Base-by-base conservation (phyloP, 345 rosid species). In the Barbarea vulgaris region DNA sequence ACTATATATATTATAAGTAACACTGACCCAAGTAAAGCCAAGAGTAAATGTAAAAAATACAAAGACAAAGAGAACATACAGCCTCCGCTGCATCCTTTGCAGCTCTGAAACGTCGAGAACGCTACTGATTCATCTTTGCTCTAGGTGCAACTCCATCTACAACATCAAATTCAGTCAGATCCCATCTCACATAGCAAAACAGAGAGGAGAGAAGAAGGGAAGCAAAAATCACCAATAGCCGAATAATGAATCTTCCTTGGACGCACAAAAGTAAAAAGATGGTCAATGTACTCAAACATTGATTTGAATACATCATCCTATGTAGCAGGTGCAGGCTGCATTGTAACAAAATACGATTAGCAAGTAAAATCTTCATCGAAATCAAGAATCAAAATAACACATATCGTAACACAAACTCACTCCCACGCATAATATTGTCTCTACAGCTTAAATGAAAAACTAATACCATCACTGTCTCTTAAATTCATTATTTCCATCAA, bases 111-210 rank as follows among this genome's bases (percentile, higher is more conserved):
- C 99, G 96, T 15, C 99, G 90, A 69, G 92, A 69, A 44, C 98
- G 90, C 79, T 93, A 98, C 82, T 96, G 99, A 77, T 96, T 96
- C 96, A 96, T 96, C 85, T 96, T 96, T 77, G 99, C 99, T 84
- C 99, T 87, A 13, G 98, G 99, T 4, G 99, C 98, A 75, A 96
- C 99, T 56, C 99, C 99, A 80, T 96, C 99, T 93, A 80, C 74
- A 79, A 67, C 51, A 79, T 53, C 36, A 58, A 47, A 54, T 6
- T 62, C 28, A 42, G 47, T 39, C 61, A 72, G n/a, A 70, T 19
- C 72, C 37, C 64, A 53, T 8, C 27, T 47, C 36, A 65, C 34
- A 33, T 28, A 66, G 56, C 0, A 51, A 56, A 44, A 58, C 18
- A 52, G 12, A 46, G 9, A 25, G 22, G 51, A 25, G 48, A n/a